Conservation (phyloP, 306 rosid species). For the Carpinus fangiana region DNA sequence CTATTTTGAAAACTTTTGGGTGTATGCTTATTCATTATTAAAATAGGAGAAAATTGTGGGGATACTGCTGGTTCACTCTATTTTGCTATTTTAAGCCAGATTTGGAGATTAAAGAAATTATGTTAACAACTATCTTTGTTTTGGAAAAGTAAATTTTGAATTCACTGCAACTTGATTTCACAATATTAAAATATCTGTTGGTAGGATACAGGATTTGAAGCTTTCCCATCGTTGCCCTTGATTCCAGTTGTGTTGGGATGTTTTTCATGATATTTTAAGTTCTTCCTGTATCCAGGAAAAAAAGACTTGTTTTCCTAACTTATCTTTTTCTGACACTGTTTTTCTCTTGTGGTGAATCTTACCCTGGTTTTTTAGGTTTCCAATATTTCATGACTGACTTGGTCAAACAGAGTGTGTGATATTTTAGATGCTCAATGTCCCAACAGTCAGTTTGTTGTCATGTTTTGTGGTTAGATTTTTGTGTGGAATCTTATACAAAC, state of each 20-base stretch:
- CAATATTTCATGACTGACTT: background rate
- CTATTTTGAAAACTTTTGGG: background rate
- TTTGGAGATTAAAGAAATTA: background rate
- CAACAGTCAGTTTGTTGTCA: background rate
- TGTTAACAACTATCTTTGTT: background rate
- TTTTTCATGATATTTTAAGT: background rate
- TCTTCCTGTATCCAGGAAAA: background rate
- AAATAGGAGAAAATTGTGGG: background rate
- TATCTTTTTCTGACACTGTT: background rate
- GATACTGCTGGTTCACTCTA: background rate
- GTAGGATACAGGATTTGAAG: background rate
- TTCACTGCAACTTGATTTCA: background rate
- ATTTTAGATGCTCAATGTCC: background rate
- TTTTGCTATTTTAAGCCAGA: background rate
- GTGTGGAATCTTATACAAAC: background rate
- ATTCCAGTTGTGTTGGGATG: background rate
- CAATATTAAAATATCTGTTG: background rate
- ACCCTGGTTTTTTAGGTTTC: background rate
- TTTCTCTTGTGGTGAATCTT: background rate
- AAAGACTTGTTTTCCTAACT: background rate
- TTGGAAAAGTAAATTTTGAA: background rate
- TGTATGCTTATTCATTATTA: background rate
- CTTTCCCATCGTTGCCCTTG: background rate
- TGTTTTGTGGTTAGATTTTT: background rate
- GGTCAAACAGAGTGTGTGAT: background rate